Evolutionary conservation across 2,329 filamentous ascomycete species (phyloP), one percentile per base, ranked within the genome.

Genomic region (Xylaria sp.): DNA sequence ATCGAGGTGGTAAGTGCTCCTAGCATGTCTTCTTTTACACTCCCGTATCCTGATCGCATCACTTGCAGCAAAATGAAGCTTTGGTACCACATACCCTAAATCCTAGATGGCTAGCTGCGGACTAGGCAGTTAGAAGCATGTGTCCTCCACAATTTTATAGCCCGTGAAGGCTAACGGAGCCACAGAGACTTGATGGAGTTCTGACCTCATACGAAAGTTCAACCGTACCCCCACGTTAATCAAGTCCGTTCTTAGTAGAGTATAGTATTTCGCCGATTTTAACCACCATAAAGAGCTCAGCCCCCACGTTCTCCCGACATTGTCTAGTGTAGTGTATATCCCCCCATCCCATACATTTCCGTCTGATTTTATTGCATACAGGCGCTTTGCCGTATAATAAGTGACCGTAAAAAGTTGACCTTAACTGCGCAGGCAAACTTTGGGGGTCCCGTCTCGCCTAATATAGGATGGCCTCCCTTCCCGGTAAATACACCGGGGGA

Each of bases 191-290:
- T 39, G 36, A 49, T 61, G 52, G 57, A 63, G 59, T 57, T 64
- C 62, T 48, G 48, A 62, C 43, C 64, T 64, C 56, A 56, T 20
- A 57, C 23, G 46, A 54, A 58, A 48, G 36, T 41, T 63, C 41
- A 57, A 31, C 36, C 56, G 15, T 9, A 62, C 67, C 67, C 67
- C 67, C 67, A 69, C 67, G 63, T 31, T 67, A 13, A 31, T 28
- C n/a, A 58, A 52, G 46, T 58, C 52, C 23, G 18, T 33, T 13
- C 59, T 63, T 57, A 33, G 55, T 20, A 36, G 28, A 18, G 51
- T 55, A 64, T 54, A 62, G 62, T 28, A 64, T 61, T 61, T 63
- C 64, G 67, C 63, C 67, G 67, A 66, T 66, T 69, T 64, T 63
- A 7, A 61, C 67, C 64, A 54, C 7, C 15, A 15, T 15, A 18